Percentiles rank a stretch among this genome's conserved stretches.
Conservation (phyloP, 805 yeast genomes). For the Candida ficus region DNA sequence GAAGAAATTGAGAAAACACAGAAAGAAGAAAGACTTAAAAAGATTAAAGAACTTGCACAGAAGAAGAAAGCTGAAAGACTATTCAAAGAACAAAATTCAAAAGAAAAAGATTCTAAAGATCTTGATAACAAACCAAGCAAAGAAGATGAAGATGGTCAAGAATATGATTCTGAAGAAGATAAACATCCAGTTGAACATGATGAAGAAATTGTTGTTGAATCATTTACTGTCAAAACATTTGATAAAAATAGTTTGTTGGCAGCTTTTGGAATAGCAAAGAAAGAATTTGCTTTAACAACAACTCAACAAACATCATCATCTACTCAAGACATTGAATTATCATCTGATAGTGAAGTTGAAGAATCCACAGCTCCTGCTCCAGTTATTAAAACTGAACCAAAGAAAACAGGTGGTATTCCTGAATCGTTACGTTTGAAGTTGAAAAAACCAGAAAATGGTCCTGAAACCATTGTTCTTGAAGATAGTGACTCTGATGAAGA, state of each 20-base stretch:
- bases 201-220: constrained; percentile 9
- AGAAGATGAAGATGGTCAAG: constrained; percentile 6
- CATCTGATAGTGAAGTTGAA: constrained; percentile 12
- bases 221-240: constrained; percentile 15
- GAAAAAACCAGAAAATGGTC: constrained; percentile 5
- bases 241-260: constrained; percentile 17
- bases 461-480: constrained; percentile 15
- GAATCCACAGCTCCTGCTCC: background rate
- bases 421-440: background rate
- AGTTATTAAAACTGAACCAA: background rate
- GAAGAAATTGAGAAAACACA: constrained; percentile 1
- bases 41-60: constrained; percentile 17
- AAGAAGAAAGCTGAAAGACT: constrained; percentile 21
- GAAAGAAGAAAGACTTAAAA: constrained; percentile 8
- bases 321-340: constrained; percentile 5
- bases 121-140: constrained; percentile 6
- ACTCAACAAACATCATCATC: background rate
- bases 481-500: constrained; percentile 20
- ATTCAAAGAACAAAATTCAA: constrained; percentile 15
- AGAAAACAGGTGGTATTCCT: no score
- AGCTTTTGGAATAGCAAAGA: constrained; percentile 16
- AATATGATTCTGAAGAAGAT: constrained; percentile 14
- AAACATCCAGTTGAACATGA: background rate
- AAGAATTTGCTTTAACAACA: background rate
- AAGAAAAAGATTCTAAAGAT: constrained; percentile 8